Evolutionary conservation across 805 yeast genomes (phyloP), one percentile per base, ranked within the genome.

Genomic region (Dipodascus geniculatus): DNA sequence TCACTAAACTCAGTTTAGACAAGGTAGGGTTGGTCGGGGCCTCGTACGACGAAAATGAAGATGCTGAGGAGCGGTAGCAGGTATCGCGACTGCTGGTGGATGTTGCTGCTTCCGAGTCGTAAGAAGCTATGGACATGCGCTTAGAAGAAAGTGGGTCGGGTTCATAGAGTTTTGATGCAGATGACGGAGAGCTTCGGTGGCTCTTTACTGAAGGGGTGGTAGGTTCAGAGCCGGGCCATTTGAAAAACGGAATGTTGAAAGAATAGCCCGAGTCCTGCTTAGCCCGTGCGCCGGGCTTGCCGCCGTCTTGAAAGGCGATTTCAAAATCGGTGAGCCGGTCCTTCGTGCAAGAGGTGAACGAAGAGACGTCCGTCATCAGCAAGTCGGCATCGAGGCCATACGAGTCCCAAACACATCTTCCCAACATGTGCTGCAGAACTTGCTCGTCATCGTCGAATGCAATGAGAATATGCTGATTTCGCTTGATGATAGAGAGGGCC

Each of bases 401-500:
- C 1, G 65, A 68, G 31, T 71, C 73, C 78, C 78, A 74, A 47
- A 74, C 64, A 38, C 62, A 61, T 42, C 68, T 68, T 1, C 75
- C 71, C 44, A 74, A 64, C 23, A 74, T 60, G 44, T 68, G 71
- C 54, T 70, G 74, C 50, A 73, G 65, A 14, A 74, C 60, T 19
- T 69, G 65, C 57, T 74, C 78, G 38, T 70, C 74, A 20, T 71
- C 73, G 47, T 63, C 67, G 35, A 70, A 61, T 17, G 59, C 58
- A 38, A 65, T 51, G 20, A 74, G 58, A 3, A 66, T 54, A 53
- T 73, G 68, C 9, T 22, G 19, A 62, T 82, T 82, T 22, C 73
- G 70, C 22, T 74, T 62, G 47, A 81, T 66, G 20, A 81, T 67
- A 0, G 82, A 79, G 38, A 80, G 58, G 1, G 83, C 79, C 14